Evolutionary conservation across 768 basidiomycete genomes (phyloP), one percentile per base, ranked within the genome.

Genomic region (Paxillus involutus): DNA sequence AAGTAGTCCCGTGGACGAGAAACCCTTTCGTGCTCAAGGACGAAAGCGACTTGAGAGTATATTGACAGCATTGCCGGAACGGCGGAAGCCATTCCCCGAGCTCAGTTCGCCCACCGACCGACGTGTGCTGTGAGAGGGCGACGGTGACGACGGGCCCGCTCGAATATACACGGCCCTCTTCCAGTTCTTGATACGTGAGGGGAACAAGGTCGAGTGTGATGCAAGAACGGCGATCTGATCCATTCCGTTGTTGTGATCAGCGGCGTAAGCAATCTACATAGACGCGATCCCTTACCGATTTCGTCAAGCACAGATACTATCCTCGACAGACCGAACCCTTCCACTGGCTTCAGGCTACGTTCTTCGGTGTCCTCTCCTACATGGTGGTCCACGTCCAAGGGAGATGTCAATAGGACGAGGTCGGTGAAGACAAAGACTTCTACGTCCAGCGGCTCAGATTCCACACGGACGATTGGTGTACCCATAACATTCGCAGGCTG

Each of bases 391-490:
- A 55, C 56, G 1, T 40, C 24, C 11, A 9, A 13, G n/a, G 74
- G 71, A 21, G 71, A 71, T 16, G 82, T 79, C 29, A 91, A 65
- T n/a, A 92, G 59, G 45, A 89, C 65, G 32, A 92, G 52, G 66
- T 94, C 90, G 16, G 81, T 81, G 69, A 92, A 90, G 13, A 89
- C 78, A 51, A 82, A 75, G 14, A 67, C 73, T 45, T 76, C 74
- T 9, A 75, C 60, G 16, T 67, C 56, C 40, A 63, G n/a, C 9
- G 59, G 59, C 45, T 58, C 62, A 1, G 62, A 64, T 55, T 69
- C 65, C 54, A 64, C 52, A 11, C 59, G 63, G 24, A 69, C 63
- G 7, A 66, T 42, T 4, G 61, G 68, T 42, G 51, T 63, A 3
- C 21, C 45, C 14, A 51, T 43, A 30, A 29, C 17, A 29, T 21